Base-by-base conservation (phyloP, 345 rosid species). In the Capsella bursapastoris region DNA sequence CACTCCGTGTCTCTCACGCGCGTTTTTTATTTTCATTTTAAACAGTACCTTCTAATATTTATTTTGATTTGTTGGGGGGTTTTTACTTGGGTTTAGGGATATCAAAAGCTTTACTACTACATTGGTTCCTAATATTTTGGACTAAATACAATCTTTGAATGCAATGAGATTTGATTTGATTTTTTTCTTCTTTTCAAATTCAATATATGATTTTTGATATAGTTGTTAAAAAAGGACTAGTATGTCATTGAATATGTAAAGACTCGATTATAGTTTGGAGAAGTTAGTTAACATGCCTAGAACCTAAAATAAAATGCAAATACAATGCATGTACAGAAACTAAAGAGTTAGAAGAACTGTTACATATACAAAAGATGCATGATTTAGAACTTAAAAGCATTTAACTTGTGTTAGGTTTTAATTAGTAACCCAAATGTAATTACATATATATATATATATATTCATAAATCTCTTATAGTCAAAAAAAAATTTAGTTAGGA, bases 91-190 rank as follows among this genome's bases (percentile, higher is more conserved):
- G 8, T 59, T 70, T 48, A 25, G 38, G 40, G 40, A 59, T 25
- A 59, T 60, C 9, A 50, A 35, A 22, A 69, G 6, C 34, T 62
- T 7, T 8, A 37, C 3, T 8, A 5, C 14, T 41, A 41, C 34
- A 43, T 61, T 7, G 14, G 45, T 57, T 70, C 56, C 37, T 18
- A 14, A 13, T 45, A 2, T 45, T 70, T 32, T 57, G 53, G 56
- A 57, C 6, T 2, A 11, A 16, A 4, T 2, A 37, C 2, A 45
- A 6, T 41, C 4, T 15, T 18, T 70, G 6, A 14, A 22, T 13
- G 44, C 29, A 11, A 43, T 68, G 7, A 29, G 22, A 29, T 56
- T 68, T 31, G 16, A 13, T 12, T 18, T 32, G 32, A 0, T 12
- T 25, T 22, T 12, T 61, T 14, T 8, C 4, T 22, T 22, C 7